Evolutionary conservation across 805 yeast genomes (phyloP), one percentile per base, ranked within the genome.

Genomic region (Lipomyces japonicus): DNA sequence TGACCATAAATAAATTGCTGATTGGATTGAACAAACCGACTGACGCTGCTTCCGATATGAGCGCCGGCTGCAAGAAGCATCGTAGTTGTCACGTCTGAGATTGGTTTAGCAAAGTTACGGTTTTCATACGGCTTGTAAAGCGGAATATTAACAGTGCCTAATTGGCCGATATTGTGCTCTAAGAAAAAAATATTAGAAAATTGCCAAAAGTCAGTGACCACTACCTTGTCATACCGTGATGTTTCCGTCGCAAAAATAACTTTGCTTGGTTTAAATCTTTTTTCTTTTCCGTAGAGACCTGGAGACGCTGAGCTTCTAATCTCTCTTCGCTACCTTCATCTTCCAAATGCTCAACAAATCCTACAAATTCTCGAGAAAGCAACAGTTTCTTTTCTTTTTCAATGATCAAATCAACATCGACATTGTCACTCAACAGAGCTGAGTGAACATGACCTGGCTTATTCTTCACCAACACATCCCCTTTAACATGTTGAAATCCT

Each of bases 51-150:
- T 25, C 98, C 98, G 59, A 93, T 72, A 68, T 93, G 98, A 40
- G 91, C 91, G 45, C 96, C 97, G 0, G 97, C 87, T 2, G 96
- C 91, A 68, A 91, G 67, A 46, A 93, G 74, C 50, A 80, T 80
- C 26, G 87, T 72, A 32, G 89, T 72, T 2, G 91, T 75, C 10
- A 86, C 65, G 49, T 85, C 79, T 21, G 32, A 21, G 5, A 50
- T 30, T 10, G 21, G 30, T 21, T 54, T 51, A 12, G 47, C 46
- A 28, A 38, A 36, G 16, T 9, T 21, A 28, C 49, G 34, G 16
- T 24, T 24, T 3, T 45, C 40, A 6, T 42, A 39, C 2, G 57
- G 57, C 1, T 43, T 38, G 45, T 53, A 53, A 3, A 43, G 12
- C 21, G 45, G 26, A 6, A 39, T 35, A 9, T 30, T 39, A 19